phyloP scores from a whole-genome alignment of 2,329 filamentous ascomycete genomes.

The Pyricularia grisea region DNA sequence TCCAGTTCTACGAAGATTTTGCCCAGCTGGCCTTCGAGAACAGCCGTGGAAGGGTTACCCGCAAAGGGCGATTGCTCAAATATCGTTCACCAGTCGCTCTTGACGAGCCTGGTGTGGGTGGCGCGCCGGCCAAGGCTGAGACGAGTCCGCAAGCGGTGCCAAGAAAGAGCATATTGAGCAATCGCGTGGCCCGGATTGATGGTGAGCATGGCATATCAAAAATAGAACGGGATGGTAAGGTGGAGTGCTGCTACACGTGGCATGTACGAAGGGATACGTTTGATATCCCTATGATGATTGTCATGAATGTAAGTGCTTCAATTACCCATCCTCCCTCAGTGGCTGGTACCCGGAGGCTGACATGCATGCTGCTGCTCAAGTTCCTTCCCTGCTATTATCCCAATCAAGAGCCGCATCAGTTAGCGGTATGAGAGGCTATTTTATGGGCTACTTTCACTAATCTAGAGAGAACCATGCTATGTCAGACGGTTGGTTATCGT shows the following conservation, averaged over 20 bases:
- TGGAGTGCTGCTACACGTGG: slow-evolving; percentile 95
- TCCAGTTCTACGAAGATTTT: slow-evolving; percentile 95
- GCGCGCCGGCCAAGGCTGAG: slow-evolving; percentile 16
- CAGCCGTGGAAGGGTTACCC: slow-evolving; percentile 73
- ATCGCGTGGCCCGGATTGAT: slow-evolving; percentile 51
- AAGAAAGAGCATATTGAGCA: slow-evolving; percentile 43
- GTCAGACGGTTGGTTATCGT: not conserved
- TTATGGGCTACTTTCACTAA: not conserved
- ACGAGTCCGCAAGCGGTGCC: slow-evolving; percentile 34
- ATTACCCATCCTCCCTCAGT: not conserved
- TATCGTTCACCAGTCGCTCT: slow-evolving; percentile 56
- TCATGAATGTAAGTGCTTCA: slow-evolving; percentile 76
- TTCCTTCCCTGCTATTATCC: slow-evolving; percentile 52
- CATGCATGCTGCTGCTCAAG: slow-evolving; percentile 20
- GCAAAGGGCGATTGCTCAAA: slow-evolving; percentile 78
- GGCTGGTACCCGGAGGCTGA: slow-evolving; percentile 1
- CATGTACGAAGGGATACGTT: slow-evolving; percentile 94
- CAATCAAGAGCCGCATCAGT: slow-evolving; percentile 44
- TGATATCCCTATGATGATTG: slow-evolving; percentile 96
- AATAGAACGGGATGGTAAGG: slow-evolving; percentile 78
- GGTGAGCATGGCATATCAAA: slow-evolving; percentile 72
- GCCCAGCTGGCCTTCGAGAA: slow-evolving; percentile 87
- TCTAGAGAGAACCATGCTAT: not conserved
- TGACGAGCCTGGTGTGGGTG: slow-evolving; percentile 19
- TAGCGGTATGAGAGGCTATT: slow-evolving; percentile 35